phyloP scores from a whole-genome alignment of 768 basidiomycete genomes.

The Naganishia randhawae region DNA sequence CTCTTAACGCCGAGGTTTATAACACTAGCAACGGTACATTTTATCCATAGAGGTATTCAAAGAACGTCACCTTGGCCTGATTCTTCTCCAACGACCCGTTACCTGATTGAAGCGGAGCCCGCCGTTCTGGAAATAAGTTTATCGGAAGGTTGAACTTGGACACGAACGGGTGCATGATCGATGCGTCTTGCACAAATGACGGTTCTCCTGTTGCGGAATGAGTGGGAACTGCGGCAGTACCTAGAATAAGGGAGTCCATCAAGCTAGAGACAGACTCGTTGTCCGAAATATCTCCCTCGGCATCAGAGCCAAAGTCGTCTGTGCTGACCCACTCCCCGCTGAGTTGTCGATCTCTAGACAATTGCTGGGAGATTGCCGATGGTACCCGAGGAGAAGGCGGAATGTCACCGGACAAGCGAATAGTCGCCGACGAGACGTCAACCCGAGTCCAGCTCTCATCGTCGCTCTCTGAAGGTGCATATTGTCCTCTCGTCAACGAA shows the following conservation, averaged over 20 bases:
- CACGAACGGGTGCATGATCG: slow-evolving; percentile 20
- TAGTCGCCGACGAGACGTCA: slow-evolving; percentile 15
- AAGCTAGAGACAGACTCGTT: slow-evolving; percentile 25
- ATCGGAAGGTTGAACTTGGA: slow-evolving; percentile 27
- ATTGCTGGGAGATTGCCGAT: neutral
- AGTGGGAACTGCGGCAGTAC: neutral
- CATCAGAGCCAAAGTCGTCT: slow-evolving; percentile 10
- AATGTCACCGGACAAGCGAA: neutral
- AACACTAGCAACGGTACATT: neutral
- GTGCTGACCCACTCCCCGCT: slow-evolving; percentile 6
- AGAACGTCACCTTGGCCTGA: slow-evolving; percentile 46
- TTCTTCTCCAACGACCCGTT: slow-evolving; percentile 23
- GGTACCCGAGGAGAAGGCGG: slow-evolving; percentile 1
- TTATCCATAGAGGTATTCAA: slow-evolving; percentile 47
- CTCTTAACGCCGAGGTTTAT: too few species aligned
- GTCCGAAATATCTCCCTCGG: slow-evolving; percentile 23
- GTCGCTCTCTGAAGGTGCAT: slow-evolving; percentile 11
- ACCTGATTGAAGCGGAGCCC: slow-evolving; percentile 4
- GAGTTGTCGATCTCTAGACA: neutral
- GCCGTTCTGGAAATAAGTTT: slow-evolving; percentile 23
- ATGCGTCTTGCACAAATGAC: neutral
- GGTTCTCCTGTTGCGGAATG: neutral
- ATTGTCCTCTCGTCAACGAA: neutral
- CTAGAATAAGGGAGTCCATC: slow-evolving; percentile 26
- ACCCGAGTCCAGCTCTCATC: slow-evolving; percentile 6